Percentiles rank a stretch among this genome's conserved stretches.
These are phyloP conservation scores for Clonostachys chloroleuca DNA, from an alignment of 2,329 filamentous ascomycete species.

Conservation along the genomic window DNA sequence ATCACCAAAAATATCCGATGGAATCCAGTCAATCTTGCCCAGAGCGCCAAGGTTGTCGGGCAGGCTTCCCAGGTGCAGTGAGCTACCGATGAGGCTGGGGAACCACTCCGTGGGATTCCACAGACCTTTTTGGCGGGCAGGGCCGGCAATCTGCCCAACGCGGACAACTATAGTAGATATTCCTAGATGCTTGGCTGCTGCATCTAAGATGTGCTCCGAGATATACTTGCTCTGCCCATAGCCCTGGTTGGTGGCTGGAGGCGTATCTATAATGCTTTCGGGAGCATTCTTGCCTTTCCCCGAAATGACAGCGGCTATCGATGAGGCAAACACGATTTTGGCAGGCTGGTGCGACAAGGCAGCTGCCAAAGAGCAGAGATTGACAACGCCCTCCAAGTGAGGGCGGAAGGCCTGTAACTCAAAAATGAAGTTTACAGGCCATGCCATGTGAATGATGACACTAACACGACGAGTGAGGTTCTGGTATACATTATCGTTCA, in stretches of 20 bases:
- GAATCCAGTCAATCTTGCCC: constrained; percentile 48
- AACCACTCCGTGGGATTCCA: constrained; percentile 58
- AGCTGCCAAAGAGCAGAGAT: no score
- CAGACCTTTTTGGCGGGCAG: constrained; percentile 27
- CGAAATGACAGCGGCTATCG: no score
- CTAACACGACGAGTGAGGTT: no score
- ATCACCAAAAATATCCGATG: constrained; percentile 40
- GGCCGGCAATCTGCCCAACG: constrained; percentile 42
- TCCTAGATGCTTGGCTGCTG: constrained; percentile 22
- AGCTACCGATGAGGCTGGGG: constrained; percentile 43
- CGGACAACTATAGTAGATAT: constrained; percentile 34
- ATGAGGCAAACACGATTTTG: no score
- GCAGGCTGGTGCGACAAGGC: no score
- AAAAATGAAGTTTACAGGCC: no score
- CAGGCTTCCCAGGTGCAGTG: constrained; percentile 38
- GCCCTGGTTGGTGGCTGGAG: constrained; percentile 11
- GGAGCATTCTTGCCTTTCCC: no score
- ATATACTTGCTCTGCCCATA: constrained; percentile 41
- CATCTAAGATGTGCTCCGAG: constrained; percentile 33
- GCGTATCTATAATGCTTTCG: no score
- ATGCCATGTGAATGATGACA: no score
- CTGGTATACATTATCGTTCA: no score
- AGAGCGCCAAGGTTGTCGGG: constrained; percentile 37
- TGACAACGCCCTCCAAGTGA: no score
- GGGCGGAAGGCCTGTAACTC: no score